Evolutionary conservation across 306 rosid species (phyloP), one percentile per base, ranked within the genome.

Genomic region (Pyrus communis): DNA sequence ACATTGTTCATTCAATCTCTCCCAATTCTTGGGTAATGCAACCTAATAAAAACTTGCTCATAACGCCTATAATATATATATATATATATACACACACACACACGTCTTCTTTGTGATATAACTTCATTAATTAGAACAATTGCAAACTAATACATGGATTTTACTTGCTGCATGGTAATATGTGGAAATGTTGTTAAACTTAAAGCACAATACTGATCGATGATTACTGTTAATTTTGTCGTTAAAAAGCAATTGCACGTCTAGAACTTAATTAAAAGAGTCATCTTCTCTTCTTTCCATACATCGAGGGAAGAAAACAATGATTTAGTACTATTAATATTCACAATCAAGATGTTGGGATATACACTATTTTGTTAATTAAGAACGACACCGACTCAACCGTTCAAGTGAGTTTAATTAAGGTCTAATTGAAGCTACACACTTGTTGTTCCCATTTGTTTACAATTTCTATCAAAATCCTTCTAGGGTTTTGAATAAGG

Each of bases 291-390:
- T 19, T 18, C 21, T 62, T 52, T 62, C 70, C 61, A 43, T 19
- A 60, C 78, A 74, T 61, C 9, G 69, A 61, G 78, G 70, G 77
- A 40, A 73, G 40, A 73, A 60, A 60, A 73, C 42, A 5, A 27
- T 61, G 19, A 61, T 27, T 28, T 61, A 12, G 17, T 59, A 25
- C 18, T 61, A 25, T 27, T 25, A 25, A 61, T 27, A 62, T 27
- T 62, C 67, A 62, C 19, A 62, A 62, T 28, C 21, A 62, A 62
- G 27, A 49, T 49, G 54, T 4, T 49, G 54, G 55, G 21, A 49
- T 49, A 5, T 5, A 17, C 55, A 49, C 9, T 49, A 1, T 49
- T 18, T 49, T 49, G 55, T 49, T 49, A 49, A 49, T 15, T 5
- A 5, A 49, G 21, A 17, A 49, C 9, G 55, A 17, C 2, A 15